Conservation (phyloP, 345 rosid species). For the Salix koriyanagi region DNA sequence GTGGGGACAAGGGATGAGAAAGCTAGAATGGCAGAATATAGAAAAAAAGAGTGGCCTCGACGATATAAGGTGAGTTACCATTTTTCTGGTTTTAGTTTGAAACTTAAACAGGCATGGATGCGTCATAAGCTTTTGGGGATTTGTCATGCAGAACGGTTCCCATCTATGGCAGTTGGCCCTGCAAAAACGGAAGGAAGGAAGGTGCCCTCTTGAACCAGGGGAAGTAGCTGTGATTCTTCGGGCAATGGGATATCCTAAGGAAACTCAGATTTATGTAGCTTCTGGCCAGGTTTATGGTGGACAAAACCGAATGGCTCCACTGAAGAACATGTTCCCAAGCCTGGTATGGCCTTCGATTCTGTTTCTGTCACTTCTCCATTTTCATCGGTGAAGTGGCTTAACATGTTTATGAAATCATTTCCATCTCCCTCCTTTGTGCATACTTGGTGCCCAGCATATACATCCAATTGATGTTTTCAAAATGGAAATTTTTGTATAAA, state of each 20-base stretch:
- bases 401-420: background rate
- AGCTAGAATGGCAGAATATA: constrained; percentile 83
- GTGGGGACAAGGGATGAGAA: constrained; percentile 99
- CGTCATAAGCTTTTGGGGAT: constrained; percentile 15
- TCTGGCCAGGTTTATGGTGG: constrained; percentile 99
- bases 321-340: constrained; percentile 97
- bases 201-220: constrained; percentile 99
- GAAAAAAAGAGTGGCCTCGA: constrained; percentile 98
- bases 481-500: background rate
- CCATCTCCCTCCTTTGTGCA: background rate
- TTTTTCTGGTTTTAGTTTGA: constrained; percentile 12
- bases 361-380: background rate
- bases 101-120: constrained; percentile 1
- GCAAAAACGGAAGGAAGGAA: constrained; percentile 95
- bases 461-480: background rate
- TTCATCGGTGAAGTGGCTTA: background rate
- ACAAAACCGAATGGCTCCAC: constrained; percentile 97
- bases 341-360: constrained; percentile 45
- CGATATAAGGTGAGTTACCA: constrained; percentile 70
- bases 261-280: constrained; percentile 98
- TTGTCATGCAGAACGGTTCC: constrained; percentile 74
- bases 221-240: constrained; percentile 98
- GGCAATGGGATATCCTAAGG: constrained; percentile 98
- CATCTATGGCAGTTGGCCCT: constrained; percentile 95
- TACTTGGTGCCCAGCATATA: background rate